Evolutionary conservation across 1,284 basidiomycete genomes (phyloP).

Genomic region (Rhodotorula mucilaginosa): DNA sequence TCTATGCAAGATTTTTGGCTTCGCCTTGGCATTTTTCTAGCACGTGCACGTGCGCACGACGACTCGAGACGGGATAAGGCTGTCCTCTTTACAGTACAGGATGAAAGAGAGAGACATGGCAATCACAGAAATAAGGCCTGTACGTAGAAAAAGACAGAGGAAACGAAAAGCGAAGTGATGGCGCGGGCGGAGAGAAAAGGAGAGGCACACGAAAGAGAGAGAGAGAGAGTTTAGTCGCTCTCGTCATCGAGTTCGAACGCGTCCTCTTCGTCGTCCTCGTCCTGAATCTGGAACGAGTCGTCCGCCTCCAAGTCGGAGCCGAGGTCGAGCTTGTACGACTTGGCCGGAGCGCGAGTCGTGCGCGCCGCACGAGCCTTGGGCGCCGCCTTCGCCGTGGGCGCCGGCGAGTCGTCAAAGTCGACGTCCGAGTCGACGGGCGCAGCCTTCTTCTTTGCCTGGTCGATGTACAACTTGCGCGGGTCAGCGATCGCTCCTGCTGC

Average conservation of each 20-base stretch:
- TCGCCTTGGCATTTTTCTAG: too few relatives aligned
- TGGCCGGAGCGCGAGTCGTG: constrained; percentile 17
- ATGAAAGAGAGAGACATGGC: neutral
- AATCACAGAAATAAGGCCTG: neutral
- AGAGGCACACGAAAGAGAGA: too few relatives aligned
- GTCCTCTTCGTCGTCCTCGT: constrained; percentile 31
- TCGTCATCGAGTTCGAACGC: constrained; percentile 16
- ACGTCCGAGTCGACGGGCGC: constrained; percentile 16
- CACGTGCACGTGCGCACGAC: too few relatives aligned
- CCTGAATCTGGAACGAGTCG: constrained; percentile 19
- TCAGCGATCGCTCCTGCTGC: neutral
- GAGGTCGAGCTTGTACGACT: constrained; percentile 18
- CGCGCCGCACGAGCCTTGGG: constrained; percentile 19
- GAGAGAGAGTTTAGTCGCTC: too few relatives aligned
- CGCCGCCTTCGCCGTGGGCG: too few relatives aligned
- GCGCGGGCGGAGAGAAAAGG: too few relatives aligned
- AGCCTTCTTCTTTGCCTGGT: constrained; percentile 4
- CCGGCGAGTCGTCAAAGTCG: constrained; percentile 12
- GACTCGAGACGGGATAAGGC: neutral
- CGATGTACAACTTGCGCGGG: neutral
- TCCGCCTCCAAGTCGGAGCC: constrained; percentile 7
- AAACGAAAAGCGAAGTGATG: neutral
- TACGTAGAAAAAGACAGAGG: neutral
- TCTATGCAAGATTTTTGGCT: too few relatives aligned
- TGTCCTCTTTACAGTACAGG: neutral